Conservation (phyloP, 345 rosid genomes). For the Populus tremula region DNA sequence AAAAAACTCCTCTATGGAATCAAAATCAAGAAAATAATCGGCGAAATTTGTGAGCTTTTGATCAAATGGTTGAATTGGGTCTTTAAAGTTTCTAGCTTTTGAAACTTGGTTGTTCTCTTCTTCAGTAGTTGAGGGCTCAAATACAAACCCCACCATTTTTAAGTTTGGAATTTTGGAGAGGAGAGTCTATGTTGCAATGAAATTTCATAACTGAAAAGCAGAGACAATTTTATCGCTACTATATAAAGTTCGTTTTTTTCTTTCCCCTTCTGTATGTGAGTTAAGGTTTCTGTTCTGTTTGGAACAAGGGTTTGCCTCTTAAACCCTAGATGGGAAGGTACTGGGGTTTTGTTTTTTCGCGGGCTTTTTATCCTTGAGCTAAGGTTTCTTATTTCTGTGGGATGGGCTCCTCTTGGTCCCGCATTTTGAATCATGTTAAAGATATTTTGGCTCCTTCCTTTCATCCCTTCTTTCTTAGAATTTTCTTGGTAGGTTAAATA, state of each 20-base stretch:
- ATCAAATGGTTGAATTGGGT: constrained; percentile 35
- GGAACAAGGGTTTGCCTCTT: not conserved
- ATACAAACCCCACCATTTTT: constrained; percentile 51
- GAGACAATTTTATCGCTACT: not conserved
- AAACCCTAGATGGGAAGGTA: constrained; percentile 22
- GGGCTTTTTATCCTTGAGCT: not conserved
- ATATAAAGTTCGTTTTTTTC: no score
- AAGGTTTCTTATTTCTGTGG: not conserved
- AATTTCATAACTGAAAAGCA: constrained; percentile 19
- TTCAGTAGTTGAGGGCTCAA: constrained; percentile 31
- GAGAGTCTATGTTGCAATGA: not conserved
- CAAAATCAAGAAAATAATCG: constrained; percentile 65
- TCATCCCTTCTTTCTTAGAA: no score
- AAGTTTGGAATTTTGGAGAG: not conserved
- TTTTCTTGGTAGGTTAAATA: no score
- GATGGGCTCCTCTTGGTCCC: not conserved
- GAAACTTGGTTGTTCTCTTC: constrained; percentile 29
- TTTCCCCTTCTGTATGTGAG: not conserved
- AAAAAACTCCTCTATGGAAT: constrained; percentile 49
- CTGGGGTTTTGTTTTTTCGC: constrained; percentile 4
- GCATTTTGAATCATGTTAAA: not conserved
- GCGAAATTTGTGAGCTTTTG: constrained; percentile 29
- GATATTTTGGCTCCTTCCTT: no score
- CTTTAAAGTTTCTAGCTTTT: constrained; percentile 30
- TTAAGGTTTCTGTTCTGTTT: not conserved